phyloP scores from a whole-genome alignment of 495 filamentous ascomycete genomes.

The Penicillium paradoxum region DNA sequence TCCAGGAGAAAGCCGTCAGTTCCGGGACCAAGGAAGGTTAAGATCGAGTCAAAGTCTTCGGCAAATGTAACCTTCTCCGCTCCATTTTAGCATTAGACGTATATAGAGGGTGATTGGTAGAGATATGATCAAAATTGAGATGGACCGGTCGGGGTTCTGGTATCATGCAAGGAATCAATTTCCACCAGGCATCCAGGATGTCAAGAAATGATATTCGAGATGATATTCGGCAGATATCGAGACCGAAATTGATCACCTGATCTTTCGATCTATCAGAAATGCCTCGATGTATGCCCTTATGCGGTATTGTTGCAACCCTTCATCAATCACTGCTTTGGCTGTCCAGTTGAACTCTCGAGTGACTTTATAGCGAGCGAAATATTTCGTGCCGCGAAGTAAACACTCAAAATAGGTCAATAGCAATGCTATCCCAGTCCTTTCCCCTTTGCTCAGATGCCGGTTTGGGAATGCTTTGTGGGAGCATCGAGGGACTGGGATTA shows the following conservation, averaged over 20 bases:
- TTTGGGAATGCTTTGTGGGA: constrained; percentile 7
- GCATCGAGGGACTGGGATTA: constrained; percentile 1
- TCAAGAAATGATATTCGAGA: not conserved
- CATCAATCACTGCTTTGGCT: not conserved
- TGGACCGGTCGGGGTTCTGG: not conserved
- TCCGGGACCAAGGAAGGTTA: not conserved
- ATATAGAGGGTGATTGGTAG: not conserved
- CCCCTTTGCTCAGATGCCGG: constrained; percentile 14
- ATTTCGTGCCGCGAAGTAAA: not conserved
- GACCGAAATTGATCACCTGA: no score
- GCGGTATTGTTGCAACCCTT: not conserved
- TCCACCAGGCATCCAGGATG: not conserved
- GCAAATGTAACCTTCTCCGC: constrained; percentile 6
- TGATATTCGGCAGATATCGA: not conserved
- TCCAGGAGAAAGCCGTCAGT: constrained; percentile 7
- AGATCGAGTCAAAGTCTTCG: not conserved
- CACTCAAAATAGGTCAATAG: constrained; percentile 24
- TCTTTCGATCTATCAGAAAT: no score
- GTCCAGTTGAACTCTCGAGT: not conserved
- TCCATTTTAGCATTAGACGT: not conserved
- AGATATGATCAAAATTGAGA: not conserved
- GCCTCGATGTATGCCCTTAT: not conserved
- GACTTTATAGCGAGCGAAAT: not conserved
- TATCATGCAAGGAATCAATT: not conserved
- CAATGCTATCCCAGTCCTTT: constrained; percentile 28